Evolutionary conservation across 306 rosid species (phyloP), one percentile per base, ranked within the genome.

Genomic region (Calophaca sinica): DNA sequence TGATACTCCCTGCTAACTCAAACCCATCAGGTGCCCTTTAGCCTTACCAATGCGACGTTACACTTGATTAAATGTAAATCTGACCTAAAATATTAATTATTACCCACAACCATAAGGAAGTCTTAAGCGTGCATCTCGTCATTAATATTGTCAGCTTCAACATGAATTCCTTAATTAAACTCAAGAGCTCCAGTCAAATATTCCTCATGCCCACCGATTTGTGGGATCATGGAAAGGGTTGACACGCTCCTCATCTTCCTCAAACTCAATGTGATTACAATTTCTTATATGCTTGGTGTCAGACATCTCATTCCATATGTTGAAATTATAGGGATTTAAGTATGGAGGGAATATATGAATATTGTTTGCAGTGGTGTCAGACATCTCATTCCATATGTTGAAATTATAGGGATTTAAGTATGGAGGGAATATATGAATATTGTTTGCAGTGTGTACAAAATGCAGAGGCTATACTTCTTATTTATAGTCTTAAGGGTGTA

Each of bases 301-400:
- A 36, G 46, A 61, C 50, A 38, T 31, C 50, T 62, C 32, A 62
- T 38, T 62, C n/a, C 48, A 7, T 62, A 62, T 66, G 41, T 26
- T 44, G 1, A 66, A 44, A 28, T 44, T 65, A 26, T 28, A 67
- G 58, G 58, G 58, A 48, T 67, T 38, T 12, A 42, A 33, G 14
- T 46, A 29, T 26, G 29, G 72, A 67, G 9, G 58, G 39, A 48
- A 5, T 48, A 29, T 31, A n/a, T 48, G 53, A 5, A 46, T 45
- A 13, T 5, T 45, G 49, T 68, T 67, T 35, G 44, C 39, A 8
- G 74, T 2, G 3, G n/a, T n/a, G n/a, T n/a, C n/a, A n/a, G n/a
- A 32, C 50, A 38, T 31, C 50, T 62, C 32, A 62, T 38, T 62
- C n/a, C 48, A 7, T 62, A 62, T 66, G 41, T 26, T 44, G 1